Percentiles rank a stretch among this genome's conserved stretches.
phyloP scores from a whole-genome alignment of 2,329 filamentous ascomycete species.

The Stagonosporopsis rhizophila region DNA sequence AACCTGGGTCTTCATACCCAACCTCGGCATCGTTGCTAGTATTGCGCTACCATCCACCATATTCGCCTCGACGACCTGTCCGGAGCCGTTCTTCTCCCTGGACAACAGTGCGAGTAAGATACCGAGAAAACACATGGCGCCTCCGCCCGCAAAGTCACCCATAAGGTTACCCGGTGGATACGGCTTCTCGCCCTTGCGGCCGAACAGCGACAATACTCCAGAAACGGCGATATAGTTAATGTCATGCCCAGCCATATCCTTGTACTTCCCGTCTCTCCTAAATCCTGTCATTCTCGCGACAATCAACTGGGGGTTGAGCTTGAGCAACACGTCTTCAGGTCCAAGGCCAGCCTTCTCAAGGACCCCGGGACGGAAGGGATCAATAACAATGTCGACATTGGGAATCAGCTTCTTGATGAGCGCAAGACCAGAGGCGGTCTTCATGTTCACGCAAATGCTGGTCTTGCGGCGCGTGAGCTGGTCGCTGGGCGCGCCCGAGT shows the following conservation, averaged over 20 bases:
- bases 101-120: conserved; percentile 80
- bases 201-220: conserved; percentile 79
- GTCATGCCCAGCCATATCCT: conserved; percentile 89
- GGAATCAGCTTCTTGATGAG: conserved; percentile 71
- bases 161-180: conserved; percentile 83
- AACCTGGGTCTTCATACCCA: conserved; percentile 67
- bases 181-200: conserved; percentile 72
- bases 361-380: conserved; percentile 91
- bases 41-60: conserved; percentile 93
- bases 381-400: conserved; percentile 80
- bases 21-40: conserved; percentile 77
- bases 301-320: conserved; percentile 76
- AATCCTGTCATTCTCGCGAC: conserved; percentile 91
- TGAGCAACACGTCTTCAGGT: conserved; percentile 69
- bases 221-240: conserved; percentile 95
- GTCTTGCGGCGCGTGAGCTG: conserved; percentile 80
- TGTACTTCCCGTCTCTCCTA: conserved; percentile 83
- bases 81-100: conserved; percentile 67
- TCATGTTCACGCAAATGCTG: conserved; percentile 82
- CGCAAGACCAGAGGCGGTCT: conserved; percentile 66
- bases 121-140: conserved; percentile 80
- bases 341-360: conserved; percentile 83
- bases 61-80: conserved; percentile 92
- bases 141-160: conserved; percentile 90
- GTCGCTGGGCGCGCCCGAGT: conserved; percentile 66